These are phyloP conservation scores for Termitomyces sp. DNA, from an alignment of 768 basidiomycete genomes.

Conservation along the genomic window DNA sequence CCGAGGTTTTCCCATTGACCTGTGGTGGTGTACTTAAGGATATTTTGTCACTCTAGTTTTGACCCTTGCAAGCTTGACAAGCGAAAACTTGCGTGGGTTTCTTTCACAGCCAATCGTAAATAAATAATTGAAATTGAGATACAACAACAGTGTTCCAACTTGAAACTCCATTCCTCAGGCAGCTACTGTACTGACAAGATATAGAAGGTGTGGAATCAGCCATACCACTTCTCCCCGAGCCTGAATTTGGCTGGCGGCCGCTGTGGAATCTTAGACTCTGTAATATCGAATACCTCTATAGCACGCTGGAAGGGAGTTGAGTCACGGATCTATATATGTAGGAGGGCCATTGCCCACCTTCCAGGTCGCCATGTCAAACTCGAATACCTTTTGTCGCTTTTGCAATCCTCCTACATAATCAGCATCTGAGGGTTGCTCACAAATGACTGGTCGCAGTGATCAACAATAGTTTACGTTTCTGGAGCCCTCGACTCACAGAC, in stretches of 20 bases:
- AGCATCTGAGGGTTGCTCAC: slow-evolving; percentile 57
- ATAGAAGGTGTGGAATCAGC: slow-evolving; percentile 28
- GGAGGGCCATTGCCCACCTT: slow-evolving; percentile 40
- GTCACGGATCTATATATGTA: neutral
- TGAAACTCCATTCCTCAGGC: neutral
- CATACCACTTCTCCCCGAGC: slow-evolving; percentile 70
- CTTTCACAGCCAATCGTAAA: neutral
- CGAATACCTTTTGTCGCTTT: slow-evolving; percentile 84
- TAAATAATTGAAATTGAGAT: neutral
- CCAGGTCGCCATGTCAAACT: slow-evolving; percentile 91
- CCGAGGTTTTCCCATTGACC: too few species aligned
- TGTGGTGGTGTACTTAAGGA: too few species aligned
- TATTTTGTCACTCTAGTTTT: neutral
- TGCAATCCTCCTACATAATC: slow-evolving; percentile 60
- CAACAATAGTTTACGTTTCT: neutral
- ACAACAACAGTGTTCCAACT: neutral
- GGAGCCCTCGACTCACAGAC: slow-evolving; percentile 48
- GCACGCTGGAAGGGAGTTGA: slow-evolving; percentile 52
- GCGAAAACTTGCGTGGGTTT: neutral
- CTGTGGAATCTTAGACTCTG: slow-evolving; percentile 67
- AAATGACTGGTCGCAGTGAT: slow-evolving; percentile 38
- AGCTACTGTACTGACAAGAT: too few species aligned
- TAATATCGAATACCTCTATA: slow-evolving; percentile 83
- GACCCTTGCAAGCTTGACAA: neutral
- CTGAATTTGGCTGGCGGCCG: slow-evolving; percentile 53